A percentile compares a stretch with the other conserved stretches of the same genome.
Conservation (phyloP, 2,329 filamentous ascomycete genomes). For the Sordariomycetes sp. region DNA sequence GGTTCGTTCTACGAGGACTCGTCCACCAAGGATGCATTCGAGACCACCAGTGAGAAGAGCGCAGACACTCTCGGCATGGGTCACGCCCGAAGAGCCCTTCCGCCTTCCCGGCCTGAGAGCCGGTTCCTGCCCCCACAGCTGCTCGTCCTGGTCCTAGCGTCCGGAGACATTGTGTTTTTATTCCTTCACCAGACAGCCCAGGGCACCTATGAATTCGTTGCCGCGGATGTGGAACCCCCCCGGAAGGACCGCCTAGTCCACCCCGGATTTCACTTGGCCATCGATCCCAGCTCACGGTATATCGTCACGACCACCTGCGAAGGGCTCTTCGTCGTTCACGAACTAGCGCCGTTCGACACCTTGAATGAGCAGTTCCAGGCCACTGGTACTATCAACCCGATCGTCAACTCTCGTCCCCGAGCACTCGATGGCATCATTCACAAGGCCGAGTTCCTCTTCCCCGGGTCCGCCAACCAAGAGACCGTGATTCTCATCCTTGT, state of each 20-base stretch:
- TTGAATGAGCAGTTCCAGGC: conserved; percentile 38
- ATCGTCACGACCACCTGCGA: conserved; percentile 62
- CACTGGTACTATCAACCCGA: conserved; percentile 40
- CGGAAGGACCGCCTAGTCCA: conserved; percentile 35
- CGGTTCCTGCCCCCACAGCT: conserved; percentile 60
- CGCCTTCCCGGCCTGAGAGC: neutral
- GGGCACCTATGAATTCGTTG: conserved; percentile 47
- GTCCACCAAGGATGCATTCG: neutral
- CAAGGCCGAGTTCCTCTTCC: conserved; percentile 78
- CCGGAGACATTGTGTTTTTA: conserved; percentile 65
- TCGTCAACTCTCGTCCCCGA: conserved; percentile 35
- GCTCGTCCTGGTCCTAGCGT: conserved; percentile 65
- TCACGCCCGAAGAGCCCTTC: neutral
- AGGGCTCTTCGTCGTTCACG: conserved; percentile 60
- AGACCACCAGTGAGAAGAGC: neutral
- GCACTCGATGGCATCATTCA: conserved; percentile 63
- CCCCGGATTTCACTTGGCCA: conserved; percentile 56
- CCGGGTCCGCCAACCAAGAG: conserved; percentile 52
- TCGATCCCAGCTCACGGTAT: conserved; percentile 66
- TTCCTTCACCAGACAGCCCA: conserved; percentile 42
- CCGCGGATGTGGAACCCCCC: conserved; percentile 48
- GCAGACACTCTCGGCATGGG: neutral
- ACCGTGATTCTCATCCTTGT: conserved; percentile 70
- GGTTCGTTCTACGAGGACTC: conserved; percentile 25
- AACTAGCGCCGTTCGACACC: conserved; percentile 45